Conservation (phyloP, 139 green algal genomes). For the Chloropicon primus region DNA sequence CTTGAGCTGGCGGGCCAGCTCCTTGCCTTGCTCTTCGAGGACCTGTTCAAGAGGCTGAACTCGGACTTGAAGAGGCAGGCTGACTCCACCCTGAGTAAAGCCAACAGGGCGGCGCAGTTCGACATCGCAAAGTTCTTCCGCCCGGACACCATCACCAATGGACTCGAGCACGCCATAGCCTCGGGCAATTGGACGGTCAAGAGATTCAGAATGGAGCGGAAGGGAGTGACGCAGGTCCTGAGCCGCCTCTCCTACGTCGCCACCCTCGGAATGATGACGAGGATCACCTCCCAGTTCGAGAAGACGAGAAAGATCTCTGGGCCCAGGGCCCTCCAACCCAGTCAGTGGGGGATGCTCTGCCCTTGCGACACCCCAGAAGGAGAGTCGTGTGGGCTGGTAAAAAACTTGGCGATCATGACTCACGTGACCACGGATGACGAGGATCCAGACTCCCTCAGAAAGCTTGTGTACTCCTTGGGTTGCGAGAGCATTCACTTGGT, state of each 20-base stretch:
- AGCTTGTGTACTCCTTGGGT: slow-evolving; percentile 27
- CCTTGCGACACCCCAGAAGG: slow-evolving; percentile 94
- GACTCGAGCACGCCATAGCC: slow-evolving; percentile 80
- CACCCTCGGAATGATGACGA: slow-evolving; percentile 95
- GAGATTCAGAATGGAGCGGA: slow-evolving; percentile 94
- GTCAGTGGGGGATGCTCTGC: slow-evolving; percentile 98
- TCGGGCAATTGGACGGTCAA: slow-evolving; percentile 97
- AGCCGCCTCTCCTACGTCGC: slow-evolving; percentile 89
- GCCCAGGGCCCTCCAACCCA: slow-evolving; percentile 76
- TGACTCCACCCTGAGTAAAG: slow-evolving; percentile 67
- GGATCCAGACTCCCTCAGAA: slow-evolving; percentile 35
- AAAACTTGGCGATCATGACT: slow-evolving; percentile 98
- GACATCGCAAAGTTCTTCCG: slow-evolving; percentile 87
- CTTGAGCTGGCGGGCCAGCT: slow-evolving; percentile 89
- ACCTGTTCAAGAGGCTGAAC: slow-evolving; percentile 95
- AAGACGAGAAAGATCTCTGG: slow-evolving; percentile 92
- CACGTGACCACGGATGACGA: slow-evolving; percentile 91
- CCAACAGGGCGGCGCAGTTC: slow-evolving; percentile 62
- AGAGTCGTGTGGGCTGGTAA: slow-evolving; percentile 91
- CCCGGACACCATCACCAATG: slow-evolving; percentile 81
- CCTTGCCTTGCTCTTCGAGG: slow-evolving; percentile 96
- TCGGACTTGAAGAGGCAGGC: slow-evolving; percentile 75
- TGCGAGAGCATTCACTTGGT: slow-evolving; percentile 31
- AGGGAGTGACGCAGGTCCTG: slow-evolving; percentile 95
- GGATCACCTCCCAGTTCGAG: slow-evolving; percentile 96